These are phyloP conservation scores for Bipolaris oryzae DNA, from an alignment of 2,329 filamentous ascomycete genomes.

Conservation along the genomic window DNA sequence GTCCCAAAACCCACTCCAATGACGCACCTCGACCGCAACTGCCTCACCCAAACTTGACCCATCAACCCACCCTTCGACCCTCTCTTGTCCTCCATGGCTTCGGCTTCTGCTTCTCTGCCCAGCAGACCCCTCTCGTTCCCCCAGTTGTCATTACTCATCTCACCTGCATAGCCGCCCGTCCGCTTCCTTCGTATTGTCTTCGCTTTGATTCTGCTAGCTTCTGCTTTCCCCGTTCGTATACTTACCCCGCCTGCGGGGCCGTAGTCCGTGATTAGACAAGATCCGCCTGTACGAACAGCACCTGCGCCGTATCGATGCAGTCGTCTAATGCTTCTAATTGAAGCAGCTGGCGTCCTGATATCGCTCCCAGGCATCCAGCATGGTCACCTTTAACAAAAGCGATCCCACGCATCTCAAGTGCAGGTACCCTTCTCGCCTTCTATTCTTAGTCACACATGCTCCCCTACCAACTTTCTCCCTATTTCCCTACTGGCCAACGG, in stretches of 20 bases:
- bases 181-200: constrained; percentile 29
- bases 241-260: constrained; percentile 11
- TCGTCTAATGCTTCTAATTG: constrained; percentile 32
- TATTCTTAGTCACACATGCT: constrained; percentile 22
- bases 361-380: neutral
- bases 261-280: constrained; percentile 11
- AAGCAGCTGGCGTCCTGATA: constrained; percentile 12
- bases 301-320: constrained; percentile 11
- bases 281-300: constrained; percentile 17
- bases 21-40: constrained; percentile 23
- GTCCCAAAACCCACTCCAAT: constrained; percentile 16
- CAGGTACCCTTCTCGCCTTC: constrained; percentile 19
- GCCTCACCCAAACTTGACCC: constrained; percentile 17
- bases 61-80: constrained; percentile 24
- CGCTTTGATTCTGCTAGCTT: constrained; percentile 7
- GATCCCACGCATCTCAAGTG: constrained; percentile 21
- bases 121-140: neutral
- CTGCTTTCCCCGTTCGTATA: constrained; percentile 20
- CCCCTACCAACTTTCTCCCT: neutral
- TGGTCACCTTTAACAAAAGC: constrained; percentile 7
- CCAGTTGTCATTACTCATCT: constrained; percentile 27
- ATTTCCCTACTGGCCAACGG: neutral
- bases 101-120: constrained; percentile 1
- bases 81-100: constrained; percentile 11
- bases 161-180: constrained; percentile 42